Percentiles rank a stretch among this genome's conserved stretches.
These are phyloP conservation scores for Coelastrella sp. DNA, from an alignment of 139 green algal species.

Conservation along the genomic window DNA sequence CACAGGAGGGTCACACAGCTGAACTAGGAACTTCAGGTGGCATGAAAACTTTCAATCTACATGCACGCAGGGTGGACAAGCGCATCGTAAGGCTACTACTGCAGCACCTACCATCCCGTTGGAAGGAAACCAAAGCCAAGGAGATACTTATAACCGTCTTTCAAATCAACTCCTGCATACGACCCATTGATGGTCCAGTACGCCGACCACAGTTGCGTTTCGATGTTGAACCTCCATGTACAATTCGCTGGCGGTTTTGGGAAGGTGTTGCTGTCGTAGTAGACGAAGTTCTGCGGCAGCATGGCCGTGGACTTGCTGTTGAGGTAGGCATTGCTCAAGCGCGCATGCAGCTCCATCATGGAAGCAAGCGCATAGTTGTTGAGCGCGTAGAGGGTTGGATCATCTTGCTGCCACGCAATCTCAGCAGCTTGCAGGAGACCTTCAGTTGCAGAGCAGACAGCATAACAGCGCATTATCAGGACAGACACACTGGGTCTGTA, in stretches of 20 bases:
- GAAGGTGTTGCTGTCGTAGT: conserved; percentile 13
- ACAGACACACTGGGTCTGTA: background rate
- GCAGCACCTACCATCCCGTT: background rate
- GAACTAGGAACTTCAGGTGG: background rate
- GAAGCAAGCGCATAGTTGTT: conserved; percentile 11
- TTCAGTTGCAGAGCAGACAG: background rate
- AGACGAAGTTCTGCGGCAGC: conserved; percentile 18
- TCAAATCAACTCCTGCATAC: background rate
- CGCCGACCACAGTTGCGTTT: conserved; percentile 7
- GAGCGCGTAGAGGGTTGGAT: background rate
- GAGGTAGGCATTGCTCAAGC: background rate
- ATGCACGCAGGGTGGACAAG: background rate
- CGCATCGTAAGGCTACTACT: background rate
- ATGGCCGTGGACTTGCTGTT: background rate
- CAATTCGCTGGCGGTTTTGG: conserved; percentile 3
- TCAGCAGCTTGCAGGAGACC: conserved; percentile 40
- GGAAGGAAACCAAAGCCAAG: conserved; percentile 36
- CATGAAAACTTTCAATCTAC: background rate
- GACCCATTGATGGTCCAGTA: background rate
- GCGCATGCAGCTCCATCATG: conserved; percentile 36
- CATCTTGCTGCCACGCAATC: conserved; percentile 44
- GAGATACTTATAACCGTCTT: conserved; percentile 38
- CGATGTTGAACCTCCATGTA: conserved; percentile 18
- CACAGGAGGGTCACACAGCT: no score
- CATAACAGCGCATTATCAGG: background rate